phyloP scores from a whole-genome alignment of 2,329 filamentous ascomycete genomes.

The Botryotinia convoluta region DNA sequence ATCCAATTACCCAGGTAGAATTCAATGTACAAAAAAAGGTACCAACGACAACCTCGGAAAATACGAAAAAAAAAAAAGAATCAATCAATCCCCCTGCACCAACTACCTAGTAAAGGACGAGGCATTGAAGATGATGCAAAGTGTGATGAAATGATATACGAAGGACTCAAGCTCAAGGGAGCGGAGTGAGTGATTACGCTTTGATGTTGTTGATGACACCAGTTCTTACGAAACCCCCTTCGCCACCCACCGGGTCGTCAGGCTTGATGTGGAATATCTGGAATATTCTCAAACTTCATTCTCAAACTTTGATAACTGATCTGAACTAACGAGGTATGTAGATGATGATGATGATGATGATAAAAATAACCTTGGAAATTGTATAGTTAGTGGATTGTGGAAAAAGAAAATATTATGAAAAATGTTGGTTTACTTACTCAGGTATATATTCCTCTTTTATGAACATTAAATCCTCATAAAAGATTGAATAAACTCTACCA shows the following conservation, averaged over 20 bases:
- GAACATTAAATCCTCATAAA: not conserved
- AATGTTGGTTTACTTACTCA: too few relatives aligned
- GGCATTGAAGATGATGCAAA: not conserved
- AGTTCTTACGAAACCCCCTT: slow-evolving; percentile 10
- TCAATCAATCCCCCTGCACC: not conserved
- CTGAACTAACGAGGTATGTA: too few relatives aligned
- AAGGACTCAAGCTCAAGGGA: not conserved
- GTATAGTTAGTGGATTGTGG: not conserved
- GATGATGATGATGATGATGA: too few relatives aligned
- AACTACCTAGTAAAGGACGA: not conserved
- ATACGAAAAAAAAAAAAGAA: not conserved
- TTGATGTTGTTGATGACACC: slow-evolving; percentile 3
- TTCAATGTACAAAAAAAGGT: not conserved
- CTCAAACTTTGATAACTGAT: not conserved
- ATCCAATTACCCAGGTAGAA: not conserved
- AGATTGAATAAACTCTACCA: not conserved
- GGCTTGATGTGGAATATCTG: not conserved
- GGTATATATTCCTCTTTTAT: too few relatives aligned
- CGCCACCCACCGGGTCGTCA: not conserved
- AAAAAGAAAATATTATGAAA: not conserved
- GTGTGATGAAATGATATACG: not conserved
- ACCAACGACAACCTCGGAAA: not conserved
- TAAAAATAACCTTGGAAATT: not conserved
- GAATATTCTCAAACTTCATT: not conserved
- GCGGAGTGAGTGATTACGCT: not conserved